Evolutionary conservation across 2,329 filamentous ascomycete species (phyloP), one percentile per base, ranked within the genome.

Genomic region (Arthrocladium fulminans): DNA sequence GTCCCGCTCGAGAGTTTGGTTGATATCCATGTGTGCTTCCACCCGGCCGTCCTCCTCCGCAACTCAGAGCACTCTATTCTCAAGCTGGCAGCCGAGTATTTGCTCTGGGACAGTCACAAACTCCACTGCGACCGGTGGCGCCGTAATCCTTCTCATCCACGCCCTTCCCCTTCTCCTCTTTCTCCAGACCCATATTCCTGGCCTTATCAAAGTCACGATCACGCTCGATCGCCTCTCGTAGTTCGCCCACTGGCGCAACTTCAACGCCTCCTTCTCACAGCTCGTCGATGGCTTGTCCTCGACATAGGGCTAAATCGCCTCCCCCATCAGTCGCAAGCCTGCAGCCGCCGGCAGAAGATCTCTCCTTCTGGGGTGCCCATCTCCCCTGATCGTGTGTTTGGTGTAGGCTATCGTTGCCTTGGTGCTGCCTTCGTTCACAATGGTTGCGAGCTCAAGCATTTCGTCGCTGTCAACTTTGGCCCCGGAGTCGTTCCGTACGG

Each of bases 291-390:
- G 66, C 47, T 60, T 58, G 10, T 59, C 54, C 56, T 71, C 68
- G 3, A 68, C 55, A 50, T 66, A 71, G 1, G 68, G 67, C 57
- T 59, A 71, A 0, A 59, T 55, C 15, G 61, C 59, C 6, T 55
- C 48, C 51, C 52, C 67, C 67, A 72, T 2, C 52, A 50, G 15
- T 55, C 52, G 37, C 62, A 46, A 59, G 67, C 66, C 53, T 71
- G 67, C 12, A 70, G 59, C 0, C 69, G 55, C 3, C 69, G 58
- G 29, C 64, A 64, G 54, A 72, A 71, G 49, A 71, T 70, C 39
- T 71, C 63, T 2, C 68, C 52, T 0, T 67, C 68, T 1, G 63
- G 67, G 42, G 62, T 58, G 2, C 67, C 68, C 13, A 72, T 51
- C 0, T n/a, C 68, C 69, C 44, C 71, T 70, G 54, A 71, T 61